Evolutionary conservation across 306 rosid genomes (phyloP), one percentile per base, ranked within the genome.

Genomic region (Gynostemma pentaphyllum): DNA sequence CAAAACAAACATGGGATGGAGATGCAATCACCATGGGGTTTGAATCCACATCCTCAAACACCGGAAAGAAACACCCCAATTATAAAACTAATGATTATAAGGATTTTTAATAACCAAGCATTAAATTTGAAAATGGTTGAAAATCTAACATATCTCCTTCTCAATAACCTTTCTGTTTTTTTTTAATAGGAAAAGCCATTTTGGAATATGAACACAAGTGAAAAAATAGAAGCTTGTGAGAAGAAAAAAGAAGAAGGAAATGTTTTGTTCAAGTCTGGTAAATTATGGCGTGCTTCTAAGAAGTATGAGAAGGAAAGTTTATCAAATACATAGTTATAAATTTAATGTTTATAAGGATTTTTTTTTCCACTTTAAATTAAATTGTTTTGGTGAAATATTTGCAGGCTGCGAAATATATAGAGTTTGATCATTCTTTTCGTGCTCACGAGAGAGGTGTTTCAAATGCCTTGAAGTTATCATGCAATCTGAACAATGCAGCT

Each of bases 191-290:
- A 81, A 69, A 86, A 79, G 39, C 83, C 83, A 51, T 79, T 76
- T 68, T 86, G 94, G 89, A 79, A 75, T 70, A 76, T 86, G 89
- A 75, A 76, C 34, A 72, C 65, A 18, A 28, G 48, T 51, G 87
- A 83, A 80, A 86, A 81, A 76, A 48, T 81, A 69, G 83, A 86
- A 77, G 89, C 78, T 22, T 74, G 84, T 72, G 82, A 83, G 71
- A 68, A 63, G 74, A 81, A 72, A 72, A 86, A 86, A 69, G 67
- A 75, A 52, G 81, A 83, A 24, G 89, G 89, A 49, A 86, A 83
- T 72, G 56, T 64, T 1, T 30, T 74, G 39, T 86, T 83, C 50
- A 86, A 81, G 68, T 78, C 78, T 27, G 77, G 76, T 55, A 83
- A 72, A 44, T 78, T 69, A 61, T 66, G 61, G 61, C 74, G 72